Conservation (phyloP, 805 yeast species). For the Sugiyamaella lignohabitans region DNA sequence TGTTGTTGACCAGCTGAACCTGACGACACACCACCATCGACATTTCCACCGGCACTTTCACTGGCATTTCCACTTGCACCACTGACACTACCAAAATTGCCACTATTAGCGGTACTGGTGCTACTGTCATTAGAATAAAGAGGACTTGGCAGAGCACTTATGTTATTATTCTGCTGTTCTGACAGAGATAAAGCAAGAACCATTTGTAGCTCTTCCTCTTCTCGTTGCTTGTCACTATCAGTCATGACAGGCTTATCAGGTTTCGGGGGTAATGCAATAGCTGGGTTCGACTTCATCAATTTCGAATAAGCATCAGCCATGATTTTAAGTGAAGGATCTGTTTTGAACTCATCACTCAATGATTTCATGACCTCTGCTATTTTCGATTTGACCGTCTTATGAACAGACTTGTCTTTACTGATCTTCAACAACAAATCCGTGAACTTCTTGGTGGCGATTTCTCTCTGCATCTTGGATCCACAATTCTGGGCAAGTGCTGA, state of each 20-base stretch:
- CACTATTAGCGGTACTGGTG: slow-evolving; percentile 11
- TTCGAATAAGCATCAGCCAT: slow-evolving; percentile 55
- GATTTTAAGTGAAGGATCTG: slow-evolving; percentile 70
- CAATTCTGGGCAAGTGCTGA: slow-evolving; percentile 69
- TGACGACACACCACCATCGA: too few species aligned
- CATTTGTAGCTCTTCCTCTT: slow-evolving; percentile 73
- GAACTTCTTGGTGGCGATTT: slow-evolving; percentile 53
- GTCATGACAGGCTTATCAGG: slow-evolving; percentile 52
- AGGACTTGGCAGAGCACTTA: slow-evolving; percentile 4
- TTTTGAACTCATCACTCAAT: slow-evolving; percentile 54
- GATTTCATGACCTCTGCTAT: slow-evolving; percentile 64
- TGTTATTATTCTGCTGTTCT: slow-evolving; percentile 38
- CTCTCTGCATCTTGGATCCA: slow-evolving; percentile 60
- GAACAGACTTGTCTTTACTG: slow-evolving; percentile 50
- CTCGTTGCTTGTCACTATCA: slow-evolving; percentile 43
- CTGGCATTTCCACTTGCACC: slow-evolving; percentile 12
- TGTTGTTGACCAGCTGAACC: too few species aligned
- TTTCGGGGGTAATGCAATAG: slow-evolving; percentile 42
- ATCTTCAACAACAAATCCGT: slow-evolving; percentile 44
- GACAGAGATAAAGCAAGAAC: slow-evolving; percentile 68
- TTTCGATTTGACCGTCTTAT: slow-evolving; percentile 57
- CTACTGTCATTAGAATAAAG: slow-evolving; percentile 21
- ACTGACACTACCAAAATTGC: slow-evolving; percentile 10
- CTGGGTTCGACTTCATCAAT: slow-evolving; percentile 40
- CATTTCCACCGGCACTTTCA: too few species aligned